These are phyloP conservation scores for Penicillium salamii DNA, from an alignment of 495 filamentous ascomycete genomes.

Conservation along the genomic window DNA sequence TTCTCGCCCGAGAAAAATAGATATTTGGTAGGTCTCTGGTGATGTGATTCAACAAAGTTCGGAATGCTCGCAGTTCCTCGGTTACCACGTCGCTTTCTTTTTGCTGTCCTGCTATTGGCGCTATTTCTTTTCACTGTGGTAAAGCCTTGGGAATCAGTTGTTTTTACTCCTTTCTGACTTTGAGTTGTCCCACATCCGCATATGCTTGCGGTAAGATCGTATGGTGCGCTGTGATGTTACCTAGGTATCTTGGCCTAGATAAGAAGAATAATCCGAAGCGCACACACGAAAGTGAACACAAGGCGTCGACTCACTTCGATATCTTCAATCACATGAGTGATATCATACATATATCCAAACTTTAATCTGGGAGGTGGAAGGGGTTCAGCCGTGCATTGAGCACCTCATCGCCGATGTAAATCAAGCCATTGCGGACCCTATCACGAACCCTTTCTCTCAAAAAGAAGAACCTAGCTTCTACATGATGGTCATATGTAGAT, in stretches of 20 bases:
- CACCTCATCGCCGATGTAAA: conserved; percentile 28
- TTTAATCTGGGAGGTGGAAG: neutral
- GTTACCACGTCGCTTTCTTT: neutral
- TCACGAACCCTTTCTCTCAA: conserved; percentile 2
- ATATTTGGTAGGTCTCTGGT: neutral
- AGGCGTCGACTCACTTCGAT: no score
- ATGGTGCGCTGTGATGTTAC: no score
- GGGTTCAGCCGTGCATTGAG: conserved; percentile 3
- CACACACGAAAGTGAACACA: no score
- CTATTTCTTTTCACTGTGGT: no score
- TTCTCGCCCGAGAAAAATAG: conserved; percentile 23
- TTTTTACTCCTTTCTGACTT: no score
- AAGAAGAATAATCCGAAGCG: no score
- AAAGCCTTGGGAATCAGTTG: no score
- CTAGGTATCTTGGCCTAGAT: no score
- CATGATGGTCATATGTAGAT: neutral
- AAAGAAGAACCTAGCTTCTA: neutral
- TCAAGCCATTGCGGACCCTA: conserved; percentile 24
- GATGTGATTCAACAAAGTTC: conserved; percentile 1
- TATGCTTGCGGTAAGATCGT: no score
- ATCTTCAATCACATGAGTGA: no score
- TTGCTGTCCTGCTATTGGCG: no score
- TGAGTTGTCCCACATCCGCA: no score
- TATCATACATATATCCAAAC: neutral
- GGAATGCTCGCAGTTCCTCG: neutral